Conservation (phyloP, 2,329 filamentous ascomycete species). For the Basipetospora sp. region DNA sequence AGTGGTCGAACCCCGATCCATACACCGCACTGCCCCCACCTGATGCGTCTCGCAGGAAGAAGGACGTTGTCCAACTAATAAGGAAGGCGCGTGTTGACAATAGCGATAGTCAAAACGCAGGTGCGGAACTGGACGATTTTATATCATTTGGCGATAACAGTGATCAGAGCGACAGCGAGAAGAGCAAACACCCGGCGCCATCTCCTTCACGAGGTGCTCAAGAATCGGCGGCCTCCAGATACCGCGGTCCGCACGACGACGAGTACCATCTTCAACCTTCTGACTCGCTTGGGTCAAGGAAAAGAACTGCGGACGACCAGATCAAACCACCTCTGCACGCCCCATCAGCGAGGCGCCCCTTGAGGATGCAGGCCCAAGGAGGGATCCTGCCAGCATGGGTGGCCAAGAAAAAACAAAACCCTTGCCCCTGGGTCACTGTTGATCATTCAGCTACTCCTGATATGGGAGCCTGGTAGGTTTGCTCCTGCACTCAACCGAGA, state of each 20-base stretch:
- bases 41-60: slow-evolving; percentile 61
- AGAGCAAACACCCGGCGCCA: slow-evolving; percentile 9
- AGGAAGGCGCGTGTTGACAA: slow-evolving; percentile 67
- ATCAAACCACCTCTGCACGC: slow-evolving; percentile 44
- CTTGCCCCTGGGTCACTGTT: slow-evolving; percentile 47
- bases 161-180: slow-evolving; percentile 26
- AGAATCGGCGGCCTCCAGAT: not conserved
- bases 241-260: not conserved
- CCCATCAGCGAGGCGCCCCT: slow-evolving; percentile 32
- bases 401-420: slow-evolving; percentile 24
- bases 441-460: slow-evolving; percentile 40
- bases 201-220: not conserved
- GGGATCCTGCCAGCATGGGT: slow-evolving; percentile 38
- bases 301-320: slow-evolving; percentile 58
- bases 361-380: slow-evolving; percentile 34
- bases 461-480: slow-evolving; percentile 42
- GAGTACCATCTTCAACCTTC: slow-evolving; percentile 8
- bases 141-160: slow-evolving; percentile 63
- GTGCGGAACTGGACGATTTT: slow-evolving; percentile 61
- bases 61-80: slow-evolving; percentile 80
- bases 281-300: slow-evolving; percentile 45
- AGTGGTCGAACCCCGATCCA: slow-evolving; percentile 92
- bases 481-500: not conserved
- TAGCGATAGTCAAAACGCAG: slow-evolving; percentile 30
- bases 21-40: slow-evolving; percentile 77